phyloP scores from a whole-genome alignment of 2,329 filamentous ascomycete species.

The Pseudopithomyces chartarum region DNA sequence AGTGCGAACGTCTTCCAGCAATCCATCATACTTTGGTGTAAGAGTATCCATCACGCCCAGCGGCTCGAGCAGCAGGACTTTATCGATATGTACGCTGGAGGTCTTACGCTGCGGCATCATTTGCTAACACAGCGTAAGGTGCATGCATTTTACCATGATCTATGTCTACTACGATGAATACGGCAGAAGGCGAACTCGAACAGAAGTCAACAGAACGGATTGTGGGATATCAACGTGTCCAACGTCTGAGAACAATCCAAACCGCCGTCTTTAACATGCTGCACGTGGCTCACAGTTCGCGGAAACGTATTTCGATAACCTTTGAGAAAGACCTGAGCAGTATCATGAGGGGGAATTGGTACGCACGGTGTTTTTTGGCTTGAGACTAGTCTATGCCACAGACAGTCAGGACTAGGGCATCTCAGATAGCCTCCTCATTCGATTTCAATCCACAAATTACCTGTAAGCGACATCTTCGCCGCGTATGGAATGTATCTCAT shows the following conservation, averaged over 20 bases:
- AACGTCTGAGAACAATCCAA: conserved; percentile 8
- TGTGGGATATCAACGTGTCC: conserved; percentile 3
- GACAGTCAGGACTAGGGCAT: too few relatives aligned
- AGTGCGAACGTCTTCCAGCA: too few relatives aligned
- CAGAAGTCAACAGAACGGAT: conserved; percentile 3
- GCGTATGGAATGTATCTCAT: neutral
- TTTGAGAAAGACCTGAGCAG: neutral
- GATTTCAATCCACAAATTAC: neutral
- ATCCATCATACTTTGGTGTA: too few relatives aligned
- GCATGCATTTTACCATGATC: conserved; percentile 6
- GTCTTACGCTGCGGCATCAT: neutral
- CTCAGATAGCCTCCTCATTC: too few relatives aligned
- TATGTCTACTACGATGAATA: conserved; percentile 6
- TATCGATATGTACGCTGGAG: neutral
- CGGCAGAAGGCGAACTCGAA: conserved; percentile 8
- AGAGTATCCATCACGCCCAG: too few relatives aligned
- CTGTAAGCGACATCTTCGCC: neutral
- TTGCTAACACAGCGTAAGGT: conserved; percentile 7
- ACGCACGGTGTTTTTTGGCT: neutral
- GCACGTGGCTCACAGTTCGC: neutral
- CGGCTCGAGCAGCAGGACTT: neutral
- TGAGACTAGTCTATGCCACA: too few relatives aligned
- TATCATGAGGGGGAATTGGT: neutral
- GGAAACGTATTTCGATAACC: neutral
- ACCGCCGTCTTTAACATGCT: neutral